phyloP scores from a whole-genome alignment of 1,284 basidiomycete genomes.

The Mycena sp. region DNA sequence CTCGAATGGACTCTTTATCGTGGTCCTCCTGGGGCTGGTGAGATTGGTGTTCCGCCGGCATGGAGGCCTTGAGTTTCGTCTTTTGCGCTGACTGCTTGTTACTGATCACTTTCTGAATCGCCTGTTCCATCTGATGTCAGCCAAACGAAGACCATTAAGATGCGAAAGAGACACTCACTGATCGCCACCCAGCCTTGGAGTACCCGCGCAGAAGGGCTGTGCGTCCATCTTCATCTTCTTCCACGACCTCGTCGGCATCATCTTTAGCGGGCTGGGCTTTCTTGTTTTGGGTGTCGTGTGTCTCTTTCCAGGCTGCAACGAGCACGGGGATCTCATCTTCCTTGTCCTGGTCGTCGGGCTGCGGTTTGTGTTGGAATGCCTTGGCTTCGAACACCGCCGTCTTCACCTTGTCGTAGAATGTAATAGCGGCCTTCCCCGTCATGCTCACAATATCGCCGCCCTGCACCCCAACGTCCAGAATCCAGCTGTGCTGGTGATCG shows the following conservation, averaged over 20 bases:
- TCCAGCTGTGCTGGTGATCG: background rate
- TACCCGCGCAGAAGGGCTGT: background rate
- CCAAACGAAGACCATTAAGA: background rate
- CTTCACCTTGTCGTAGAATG: conserved; percentile 6
- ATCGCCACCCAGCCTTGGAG: background rate
- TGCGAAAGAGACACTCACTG: background rate
- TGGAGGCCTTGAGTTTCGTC: background rate
- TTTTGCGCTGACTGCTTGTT: background rate
- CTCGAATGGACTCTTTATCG: background rate
- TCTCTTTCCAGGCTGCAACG: background rate
- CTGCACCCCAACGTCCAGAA: background rate
- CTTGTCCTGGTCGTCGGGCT: background rate
- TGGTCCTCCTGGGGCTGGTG: background rate
- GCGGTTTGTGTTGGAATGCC: conserved; percentile 9
- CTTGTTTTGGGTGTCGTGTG: background rate
- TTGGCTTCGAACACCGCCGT: background rate
- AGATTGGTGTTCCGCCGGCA: background rate
- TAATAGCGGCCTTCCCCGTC: background rate
- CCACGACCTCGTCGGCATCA: background rate
- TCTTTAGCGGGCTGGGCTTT: background rate
- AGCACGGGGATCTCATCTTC: background rate
- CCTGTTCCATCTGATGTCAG: background rate
- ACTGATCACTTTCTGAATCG: background rate
- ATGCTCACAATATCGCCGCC: background rate
- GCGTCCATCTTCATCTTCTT: background rate